Conservation (phyloP, 2,329 filamentous ascomycete species). For the Fusarium armeniacum region DNA sequence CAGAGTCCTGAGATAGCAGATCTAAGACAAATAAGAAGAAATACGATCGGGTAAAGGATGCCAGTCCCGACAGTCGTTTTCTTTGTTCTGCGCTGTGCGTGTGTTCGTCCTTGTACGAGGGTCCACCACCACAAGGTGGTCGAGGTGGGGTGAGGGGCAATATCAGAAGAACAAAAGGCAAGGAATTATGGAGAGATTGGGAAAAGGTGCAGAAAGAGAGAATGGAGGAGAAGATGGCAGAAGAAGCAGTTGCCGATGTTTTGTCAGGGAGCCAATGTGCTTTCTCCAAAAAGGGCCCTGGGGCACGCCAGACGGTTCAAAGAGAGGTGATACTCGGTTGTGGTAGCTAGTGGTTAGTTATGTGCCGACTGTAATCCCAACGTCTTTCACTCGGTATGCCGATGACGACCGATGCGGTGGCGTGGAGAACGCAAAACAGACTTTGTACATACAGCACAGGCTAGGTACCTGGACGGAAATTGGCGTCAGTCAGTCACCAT, state of each 20-base stretch:
- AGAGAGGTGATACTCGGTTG: constrained; percentile 16
- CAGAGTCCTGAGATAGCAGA: not conserved
- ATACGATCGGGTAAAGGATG: constrained; percentile 7
- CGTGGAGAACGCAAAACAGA: constrained; percentile 37
- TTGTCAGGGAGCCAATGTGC: constrained; percentile 23
- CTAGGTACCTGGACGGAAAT: constrained; percentile 7
- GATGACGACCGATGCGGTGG: constrained; percentile 50
- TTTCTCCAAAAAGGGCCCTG: constrained; percentile 19
- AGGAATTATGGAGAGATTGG: constrained; percentile 38
- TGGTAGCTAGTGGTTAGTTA: constrained; percentile 30
- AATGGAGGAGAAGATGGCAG: constrained; percentile 28
- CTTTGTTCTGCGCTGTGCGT: constrained; percentile 40
- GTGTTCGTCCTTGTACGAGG: constrained; percentile 33
- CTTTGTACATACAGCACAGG: constrained; percentile 7
- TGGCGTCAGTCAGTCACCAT: constrained; percentile 38
- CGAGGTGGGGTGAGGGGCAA: constrained; percentile 42
- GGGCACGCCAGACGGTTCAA: constrained; percentile 9
- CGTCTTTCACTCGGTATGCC: constrained; percentile 38
- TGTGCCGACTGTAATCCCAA: constrained; percentile 36
- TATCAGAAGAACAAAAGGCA: constrained; percentile 16
- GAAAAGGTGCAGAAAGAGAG: constrained; percentile 33
- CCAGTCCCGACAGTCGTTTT: constrained; percentile 29
- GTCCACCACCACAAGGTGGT: constrained; percentile 38
- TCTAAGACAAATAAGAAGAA: constrained; percentile 14
- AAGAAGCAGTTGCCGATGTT: constrained; percentile 33